phyloP scores from a whole-genome alignment of 768 basidiomycete species.

The Trametes cingulata region DNA sequence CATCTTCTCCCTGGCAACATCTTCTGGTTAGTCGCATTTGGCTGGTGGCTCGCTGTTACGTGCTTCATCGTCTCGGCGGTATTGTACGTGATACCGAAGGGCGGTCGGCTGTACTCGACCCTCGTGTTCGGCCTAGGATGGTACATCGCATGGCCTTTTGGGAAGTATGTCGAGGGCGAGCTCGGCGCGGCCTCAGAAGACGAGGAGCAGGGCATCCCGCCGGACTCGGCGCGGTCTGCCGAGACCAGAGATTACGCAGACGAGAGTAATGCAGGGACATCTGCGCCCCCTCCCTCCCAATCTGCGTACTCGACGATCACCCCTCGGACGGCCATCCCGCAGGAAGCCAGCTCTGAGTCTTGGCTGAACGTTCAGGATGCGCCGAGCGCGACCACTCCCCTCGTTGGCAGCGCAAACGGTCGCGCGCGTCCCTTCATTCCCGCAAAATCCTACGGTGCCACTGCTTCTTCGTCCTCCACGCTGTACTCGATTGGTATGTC shows the following conservation, averaged over 20 bases:
- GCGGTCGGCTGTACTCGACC: conserved; percentile 82
- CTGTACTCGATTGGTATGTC: conserved; percentile 26
- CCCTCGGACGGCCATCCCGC: conserved; percentile 34
- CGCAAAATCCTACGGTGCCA: conserved; percentile 73
- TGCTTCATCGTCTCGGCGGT: conserved; percentile 70
- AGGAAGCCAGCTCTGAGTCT: conserved; percentile 44
- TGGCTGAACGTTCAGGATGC: conserved; percentile 35
- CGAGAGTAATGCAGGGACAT: conserved; percentile 36
- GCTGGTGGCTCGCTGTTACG: conserved; percentile 85
- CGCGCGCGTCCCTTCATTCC: conserved; percentile 25
- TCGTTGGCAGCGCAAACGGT: conserved; percentile 41
- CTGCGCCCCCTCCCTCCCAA: conserved; percentile 28
- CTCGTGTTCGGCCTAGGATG: conserved; percentile 91
- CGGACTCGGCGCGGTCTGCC: conserved; percentile 21
- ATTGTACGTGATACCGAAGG: conserved; percentile 73
- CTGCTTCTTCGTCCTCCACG: conserved; percentile 24
- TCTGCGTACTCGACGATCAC: conserved; percentile 47
- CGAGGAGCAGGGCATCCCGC: conserved; percentile 34
- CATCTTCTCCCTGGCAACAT: conserved; percentile 94
- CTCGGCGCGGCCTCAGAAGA: conserved; percentile 37
- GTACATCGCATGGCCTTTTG: conserved; percentile 98
- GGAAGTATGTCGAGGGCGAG: conserved; percentile 95
- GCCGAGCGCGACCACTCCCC: conserved; percentile 47
- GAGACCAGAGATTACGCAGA: conserved; percentile 33
- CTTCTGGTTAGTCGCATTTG: conserved; percentile 87